Evolutionary conservation across 2,329 filamentous ascomycete genomes (phyloP).

Genomic region (Akanthomyces uredinophilus): DNA sequence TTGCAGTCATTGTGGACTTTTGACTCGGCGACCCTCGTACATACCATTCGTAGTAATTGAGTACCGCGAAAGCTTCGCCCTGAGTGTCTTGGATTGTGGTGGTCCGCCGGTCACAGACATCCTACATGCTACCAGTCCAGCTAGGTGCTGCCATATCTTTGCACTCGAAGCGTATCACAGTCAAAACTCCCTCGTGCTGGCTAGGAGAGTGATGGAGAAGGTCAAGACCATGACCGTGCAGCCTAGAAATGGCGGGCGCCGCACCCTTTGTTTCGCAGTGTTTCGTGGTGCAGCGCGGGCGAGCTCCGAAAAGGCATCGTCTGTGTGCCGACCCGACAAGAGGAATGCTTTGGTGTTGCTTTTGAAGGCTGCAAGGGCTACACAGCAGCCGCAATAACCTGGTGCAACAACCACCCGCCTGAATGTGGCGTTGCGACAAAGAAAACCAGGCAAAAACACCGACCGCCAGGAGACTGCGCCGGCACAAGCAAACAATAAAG

Average conservation of each 20-base stretch:
- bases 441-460: not conserved
- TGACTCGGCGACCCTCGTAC: not conserved
- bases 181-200: not conserved
- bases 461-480: not conserved
- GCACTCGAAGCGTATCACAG: not conserved
- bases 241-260: too few relatives aligned
- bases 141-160: not conserved
- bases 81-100: not conserved
- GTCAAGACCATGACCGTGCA: too few relatives aligned
- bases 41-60: not conserved
- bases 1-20: constrained; percentile 10
- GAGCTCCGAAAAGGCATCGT: too few relatives aligned
- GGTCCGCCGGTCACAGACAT: too few relatives aligned
- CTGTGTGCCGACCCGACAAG: too few relatives aligned
- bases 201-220: too few relatives aligned
- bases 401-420: not conserved
- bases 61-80: not conserved
- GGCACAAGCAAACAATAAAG: not conserved
- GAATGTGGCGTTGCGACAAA: constrained; percentile 6
- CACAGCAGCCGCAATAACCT: not conserved
- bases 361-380: constrained; percentile 1
- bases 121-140: too few relatives aligned
- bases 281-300: too few relatives aligned
- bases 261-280: too few relatives aligned
- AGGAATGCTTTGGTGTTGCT: not conserved